Conservation (phyloP, 2,329 filamentous ascomycete genomes). For the Didymella sp. region DNA sequence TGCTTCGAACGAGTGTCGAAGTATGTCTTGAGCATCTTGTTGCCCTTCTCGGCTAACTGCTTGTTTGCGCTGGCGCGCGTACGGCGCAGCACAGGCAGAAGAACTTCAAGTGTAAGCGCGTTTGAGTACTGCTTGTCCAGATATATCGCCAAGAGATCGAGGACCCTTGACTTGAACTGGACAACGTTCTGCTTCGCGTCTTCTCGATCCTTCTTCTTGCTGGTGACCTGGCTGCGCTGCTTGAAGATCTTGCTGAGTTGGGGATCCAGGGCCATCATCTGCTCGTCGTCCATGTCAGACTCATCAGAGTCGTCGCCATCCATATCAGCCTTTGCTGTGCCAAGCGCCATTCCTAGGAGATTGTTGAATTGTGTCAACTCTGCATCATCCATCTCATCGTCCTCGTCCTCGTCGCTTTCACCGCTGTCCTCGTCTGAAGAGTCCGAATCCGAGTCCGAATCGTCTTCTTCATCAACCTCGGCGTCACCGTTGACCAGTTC, state of each 20-base stretch:
- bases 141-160: constrained; percentile 87
- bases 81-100: constrained; percentile 78
- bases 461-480: constrained; percentile 35
- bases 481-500: constrained; percentile 36
- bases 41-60: constrained; percentile 75
- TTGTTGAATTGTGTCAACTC: constrained; percentile 72
- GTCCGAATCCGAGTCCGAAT: constrained; percentile 26
- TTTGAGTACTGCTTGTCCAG: constrained; percentile 78
- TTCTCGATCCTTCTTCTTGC: constrained; percentile 82
- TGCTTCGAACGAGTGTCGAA: constrained; percentile 67
- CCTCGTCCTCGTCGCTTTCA: constrained; percentile 40
- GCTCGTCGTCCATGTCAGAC: constrained; percentile 90
- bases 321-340: constrained; percentile 64
- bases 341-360: constrained; percentile 78
- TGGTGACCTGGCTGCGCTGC: constrained; percentile 68
- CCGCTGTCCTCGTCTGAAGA: constrained; percentile 30
- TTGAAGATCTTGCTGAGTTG: constrained; percentile 87
- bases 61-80: constrained; percentile 79
- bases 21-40: constrained; percentile 74
- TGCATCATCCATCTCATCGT: constrained; percentile 58
- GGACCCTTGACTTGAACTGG: constrained; percentile 92
- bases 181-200: constrained; percentile 88
- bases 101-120: constrained; percentile 69
- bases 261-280: constrained; percentile 89
- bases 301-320: constrained; percentile 67